Evolutionary conservation across 306 rosid species (phyloP).

Genomic region (Cucurbita ficifolia): DNA sequence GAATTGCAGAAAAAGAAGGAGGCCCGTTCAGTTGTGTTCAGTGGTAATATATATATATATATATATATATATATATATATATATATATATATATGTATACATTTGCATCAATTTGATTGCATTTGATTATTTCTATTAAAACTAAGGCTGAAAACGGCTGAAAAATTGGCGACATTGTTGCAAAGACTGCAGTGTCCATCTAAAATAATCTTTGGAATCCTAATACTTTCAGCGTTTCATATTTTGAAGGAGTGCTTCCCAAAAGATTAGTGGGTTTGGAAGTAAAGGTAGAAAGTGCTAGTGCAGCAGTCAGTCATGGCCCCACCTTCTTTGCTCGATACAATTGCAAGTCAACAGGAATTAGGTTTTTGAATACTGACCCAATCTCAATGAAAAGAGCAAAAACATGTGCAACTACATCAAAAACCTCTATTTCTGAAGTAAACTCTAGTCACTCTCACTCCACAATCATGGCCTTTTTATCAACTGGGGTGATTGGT

Average conservation of each 20-base stretch:
- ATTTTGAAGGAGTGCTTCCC: neutral
- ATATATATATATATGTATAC: neutral
- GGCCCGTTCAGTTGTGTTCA: conserved; percentile 14
- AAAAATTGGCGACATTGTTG: neutral
- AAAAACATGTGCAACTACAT: neutral
- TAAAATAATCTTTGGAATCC: neutral
- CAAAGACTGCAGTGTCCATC: neutral
- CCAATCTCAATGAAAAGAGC: neutral
- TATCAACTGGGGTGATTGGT: neutral
- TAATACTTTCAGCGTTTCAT: neutral
- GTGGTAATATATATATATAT: conserved; percentile 31
- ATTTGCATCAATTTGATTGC: neutral
- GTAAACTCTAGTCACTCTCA: neutral
- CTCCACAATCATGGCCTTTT: neutral
- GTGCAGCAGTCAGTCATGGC: neutral
- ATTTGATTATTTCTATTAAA: neutral
- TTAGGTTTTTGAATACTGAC: neutral
- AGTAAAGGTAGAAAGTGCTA: neutral
- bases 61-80: neutral
- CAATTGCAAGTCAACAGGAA: neutral
- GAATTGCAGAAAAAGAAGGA: conserved; percentile 59
- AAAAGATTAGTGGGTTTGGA: neutral
- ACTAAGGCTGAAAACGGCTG: neutral
- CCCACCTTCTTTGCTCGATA: neutral
- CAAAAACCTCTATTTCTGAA: neutral